Conservation (phyloP, 495 filamentous ascomycete species). For the Staphylotrichum longicolle region DNA sequence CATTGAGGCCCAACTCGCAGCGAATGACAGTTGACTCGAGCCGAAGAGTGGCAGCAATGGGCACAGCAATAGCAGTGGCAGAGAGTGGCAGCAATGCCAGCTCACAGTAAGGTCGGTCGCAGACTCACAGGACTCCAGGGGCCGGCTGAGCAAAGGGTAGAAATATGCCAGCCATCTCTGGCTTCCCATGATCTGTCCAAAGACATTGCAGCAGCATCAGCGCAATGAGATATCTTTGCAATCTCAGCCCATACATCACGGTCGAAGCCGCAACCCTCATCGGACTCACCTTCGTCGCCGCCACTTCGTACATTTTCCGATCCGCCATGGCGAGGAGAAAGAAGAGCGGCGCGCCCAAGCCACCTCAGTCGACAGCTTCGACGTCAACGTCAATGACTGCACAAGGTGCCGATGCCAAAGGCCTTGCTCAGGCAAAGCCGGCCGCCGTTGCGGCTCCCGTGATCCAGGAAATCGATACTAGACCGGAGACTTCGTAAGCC, state of each 20-base stretch:
- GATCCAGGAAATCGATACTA: slow-evolving; percentile 25
- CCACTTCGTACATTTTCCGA: slow-evolving; percentile 24
- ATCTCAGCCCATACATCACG: slow-evolving; percentile 29
- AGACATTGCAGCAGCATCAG: slow-evolving; percentile 17
- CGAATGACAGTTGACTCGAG: slow-evolving; percentile 13
- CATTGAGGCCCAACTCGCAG: slow-evolving; percentile 24
- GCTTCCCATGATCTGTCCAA: not conserved
- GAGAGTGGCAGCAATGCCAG: slow-evolving; percentile 14
- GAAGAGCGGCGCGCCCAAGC: slow-evolving; percentile 29
- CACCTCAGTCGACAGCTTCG: slow-evolving; percentile 12
- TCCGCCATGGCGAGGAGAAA: slow-evolving; percentile 32
- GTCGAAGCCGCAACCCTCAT: slow-evolving; percentile 33
- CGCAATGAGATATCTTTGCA: slow-evolving; percentile 28
- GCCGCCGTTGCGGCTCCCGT: slow-evolving; percentile 13
- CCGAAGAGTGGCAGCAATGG: slow-evolving; percentile 6
- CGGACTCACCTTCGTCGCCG: slow-evolving; percentile 27
- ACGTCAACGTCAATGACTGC: slow-evolving; percentile 7
- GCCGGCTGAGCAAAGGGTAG: slow-evolving; percentile 8
- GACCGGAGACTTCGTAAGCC: slow-evolving; percentile 37
- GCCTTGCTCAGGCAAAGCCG: slow-evolving; percentile 10
- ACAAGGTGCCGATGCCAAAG: slow-evolving; percentile 16
- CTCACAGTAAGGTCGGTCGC: not conserved
- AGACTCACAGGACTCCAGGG: not conserved
- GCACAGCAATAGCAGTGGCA: not conserved
- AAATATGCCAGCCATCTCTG: slow-evolving; percentile 14